These are phyloP conservation scores for Scopulariopsis brevicaulis DNA, from an alignment of 2,329 filamentous ascomycete species.

Conservation along the genomic window DNA sequence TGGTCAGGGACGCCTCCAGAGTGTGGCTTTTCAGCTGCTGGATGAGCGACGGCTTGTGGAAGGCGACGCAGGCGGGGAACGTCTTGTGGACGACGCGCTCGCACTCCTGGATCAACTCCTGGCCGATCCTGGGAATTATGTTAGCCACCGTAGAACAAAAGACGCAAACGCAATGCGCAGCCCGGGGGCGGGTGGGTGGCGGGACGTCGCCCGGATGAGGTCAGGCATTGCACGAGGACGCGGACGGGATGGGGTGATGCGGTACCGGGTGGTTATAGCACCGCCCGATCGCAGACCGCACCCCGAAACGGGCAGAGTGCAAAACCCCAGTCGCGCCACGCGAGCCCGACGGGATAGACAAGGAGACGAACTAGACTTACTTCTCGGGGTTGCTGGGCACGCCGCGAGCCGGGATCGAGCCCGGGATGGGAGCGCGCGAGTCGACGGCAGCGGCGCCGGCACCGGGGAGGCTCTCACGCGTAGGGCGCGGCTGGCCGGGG, in stretches of 20 bases:
- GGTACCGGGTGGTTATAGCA: background rate
- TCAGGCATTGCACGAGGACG: conserved; percentile 4
- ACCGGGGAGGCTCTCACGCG: conserved; percentile 41
- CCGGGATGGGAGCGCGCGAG: conserved; percentile 27
- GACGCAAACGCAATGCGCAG: background rate
- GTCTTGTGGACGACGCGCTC: conserved; percentile 51
- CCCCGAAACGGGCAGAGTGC: background rate
- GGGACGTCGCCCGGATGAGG: background rate
- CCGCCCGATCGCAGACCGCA: background rate
- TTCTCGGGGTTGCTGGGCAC: conserved; percentile 42
- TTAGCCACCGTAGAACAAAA: conserved; percentile 9
- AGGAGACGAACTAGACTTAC: conserved; percentile 28
- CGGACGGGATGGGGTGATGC: background rate
- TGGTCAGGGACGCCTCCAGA: conserved; percentile 44
- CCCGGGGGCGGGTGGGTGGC: background rate
- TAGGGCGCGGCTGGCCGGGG: conserved; percentile 32
- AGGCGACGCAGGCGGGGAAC: conserved; percentile 48
- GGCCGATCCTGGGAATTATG: conserved; percentile 29
- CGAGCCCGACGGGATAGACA: background rate
- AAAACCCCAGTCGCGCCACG: background rate
- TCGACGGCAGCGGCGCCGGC: conserved; percentile 22
- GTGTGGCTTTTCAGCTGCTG: conserved; percentile 46
- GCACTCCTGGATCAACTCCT: conserved; percentile 46
- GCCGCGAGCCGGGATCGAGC: conserved; percentile 18
- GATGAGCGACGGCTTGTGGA: conserved; percentile 51